These are phyloP conservation scores for Suhomyces wounanorum DNA, from an alignment of 1,139 yeast species.

Conservation along the genomic window DNA sequence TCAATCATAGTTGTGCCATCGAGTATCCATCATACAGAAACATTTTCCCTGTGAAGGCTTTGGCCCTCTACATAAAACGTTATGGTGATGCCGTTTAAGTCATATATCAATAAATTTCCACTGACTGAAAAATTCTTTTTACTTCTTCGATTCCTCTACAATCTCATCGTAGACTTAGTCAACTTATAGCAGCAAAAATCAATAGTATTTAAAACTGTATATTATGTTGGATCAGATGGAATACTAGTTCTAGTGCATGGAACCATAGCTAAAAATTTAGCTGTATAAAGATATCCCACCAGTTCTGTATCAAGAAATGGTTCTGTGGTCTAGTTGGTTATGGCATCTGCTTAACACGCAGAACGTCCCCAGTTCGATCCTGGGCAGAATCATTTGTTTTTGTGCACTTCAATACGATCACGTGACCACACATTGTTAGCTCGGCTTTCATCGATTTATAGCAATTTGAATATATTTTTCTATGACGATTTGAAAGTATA, in stretches of 20 bases:
- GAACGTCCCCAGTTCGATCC: constrained; percentile 99
- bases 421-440: neutral
- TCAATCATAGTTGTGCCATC: constrained; percentile 88
- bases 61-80: constrained; percentile 66
- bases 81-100: constrained; percentile 24
- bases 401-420: neutral
- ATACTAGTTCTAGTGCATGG: no score
- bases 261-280: no score
- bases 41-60: constrained; percentile 87
- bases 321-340: constrained; percentile 94
- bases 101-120: neutral
- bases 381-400: constrained; percentile 82
- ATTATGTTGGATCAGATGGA: no score
- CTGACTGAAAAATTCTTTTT: neutral
- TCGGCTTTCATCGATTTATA: neutral
- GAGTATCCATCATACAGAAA: constrained; percentile 95
- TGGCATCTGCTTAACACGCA: constrained; percentile 99
- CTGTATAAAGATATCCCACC: no score
- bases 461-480: neutral
- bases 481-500: neutral
- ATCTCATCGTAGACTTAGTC: neutral
- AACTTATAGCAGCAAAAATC: neutral
- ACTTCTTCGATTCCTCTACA: neutral
- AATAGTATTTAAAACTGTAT: neutral
- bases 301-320: constrained; percentile 33